Percentiles rank a stretch among this genome's conserved stretches.
phyloP scores from a whole-genome alignment of 768 basidiomycete species.

The Auricularia auricula-judae region DNA sequence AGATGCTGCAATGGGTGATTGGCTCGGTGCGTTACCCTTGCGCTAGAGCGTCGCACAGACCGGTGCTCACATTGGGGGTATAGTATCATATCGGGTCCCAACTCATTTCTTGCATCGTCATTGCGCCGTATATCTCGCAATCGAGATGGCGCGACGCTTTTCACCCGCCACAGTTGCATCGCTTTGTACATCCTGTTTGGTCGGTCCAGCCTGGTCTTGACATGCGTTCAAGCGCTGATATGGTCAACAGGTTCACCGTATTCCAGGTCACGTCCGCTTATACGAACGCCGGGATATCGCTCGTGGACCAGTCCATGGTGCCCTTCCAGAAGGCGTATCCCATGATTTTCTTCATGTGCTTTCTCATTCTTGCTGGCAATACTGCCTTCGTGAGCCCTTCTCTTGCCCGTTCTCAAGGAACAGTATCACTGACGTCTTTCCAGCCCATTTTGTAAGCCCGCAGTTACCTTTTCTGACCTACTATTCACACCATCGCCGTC shows the following conservation, averaged over 20 bases:
- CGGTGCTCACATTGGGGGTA: constrained; percentile 1
- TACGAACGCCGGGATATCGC: constrained; percentile 79
- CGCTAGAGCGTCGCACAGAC: background rate
- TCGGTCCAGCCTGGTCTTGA: constrained; percentile 18
- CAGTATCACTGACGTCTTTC: constrained; percentile 4
- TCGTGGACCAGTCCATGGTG: constrained; percentile 84
- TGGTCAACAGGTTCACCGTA: constrained; percentile 53
- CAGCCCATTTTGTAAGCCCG: constrained; percentile 68
- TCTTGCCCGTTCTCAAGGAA: background rate
- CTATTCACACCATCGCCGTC: background rate
- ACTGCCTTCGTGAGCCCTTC: constrained; percentile 74
- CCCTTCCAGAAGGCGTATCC: constrained; percentile 82
- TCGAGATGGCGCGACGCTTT: constrained; percentile 51
- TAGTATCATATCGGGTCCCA: constrained; percentile 77
- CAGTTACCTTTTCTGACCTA: background rate
- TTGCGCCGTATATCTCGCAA: constrained; percentile 70
- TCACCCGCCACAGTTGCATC: constrained; percentile 43
- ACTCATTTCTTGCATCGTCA: constrained; percentile 54
- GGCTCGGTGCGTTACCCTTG: constrained; percentile 41
- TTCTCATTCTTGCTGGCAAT: constrained; percentile 84
- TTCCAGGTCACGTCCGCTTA: constrained; percentile 84
- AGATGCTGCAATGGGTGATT: constrained; percentile 73
- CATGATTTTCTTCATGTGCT: constrained; percentile 59
- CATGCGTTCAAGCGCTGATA: background rate
- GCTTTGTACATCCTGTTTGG: constrained; percentile 54